A percentile compares a stretch with the other conserved stretches of the same genome.
These are phyloP conservation scores for Ustilago vetiveriae DNA, from an alignment of 1,284 basidiomycete genomes.

Conservation along the genomic window DNA sequence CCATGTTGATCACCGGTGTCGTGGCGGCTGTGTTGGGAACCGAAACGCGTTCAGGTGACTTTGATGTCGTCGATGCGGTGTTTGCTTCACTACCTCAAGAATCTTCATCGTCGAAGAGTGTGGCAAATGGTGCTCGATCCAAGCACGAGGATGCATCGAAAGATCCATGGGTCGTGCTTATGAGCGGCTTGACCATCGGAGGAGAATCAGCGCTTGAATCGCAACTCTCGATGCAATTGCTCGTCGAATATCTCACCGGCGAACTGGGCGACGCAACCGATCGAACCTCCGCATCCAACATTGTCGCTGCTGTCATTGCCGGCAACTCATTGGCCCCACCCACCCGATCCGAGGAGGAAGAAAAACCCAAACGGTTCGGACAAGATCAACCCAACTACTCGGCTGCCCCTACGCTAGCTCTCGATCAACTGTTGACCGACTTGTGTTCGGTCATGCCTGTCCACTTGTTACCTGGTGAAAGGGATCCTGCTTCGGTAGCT, in stretches of 20 bases:
- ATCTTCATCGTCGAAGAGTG: constrained; percentile 1
- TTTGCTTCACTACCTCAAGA: constrained; percentile 73
- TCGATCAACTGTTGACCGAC: constrained; percentile 79
- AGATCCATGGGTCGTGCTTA: constrained; percentile 56
- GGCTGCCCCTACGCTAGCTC: constrained; percentile 68
- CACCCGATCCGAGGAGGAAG: constrained; percentile 33
- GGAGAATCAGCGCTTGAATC: constrained; percentile 64
- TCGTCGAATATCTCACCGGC: constrained; percentile 81
- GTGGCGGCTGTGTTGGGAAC: constrained; percentile 88
- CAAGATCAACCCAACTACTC: constrained; percentile 40
- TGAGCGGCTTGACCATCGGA: constrained; percentile 69
- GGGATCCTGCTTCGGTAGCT: constrained; percentile 86
- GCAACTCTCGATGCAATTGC: constrained; percentile 51
- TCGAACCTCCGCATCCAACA: constrained; percentile 21
- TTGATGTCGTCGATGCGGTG: constrained; percentile 91
- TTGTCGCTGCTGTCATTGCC: constrained; percentile 54
- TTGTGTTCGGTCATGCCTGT: constrained; percentile 70
- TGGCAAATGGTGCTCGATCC: neutral
- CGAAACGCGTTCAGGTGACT: constrained; percentile 88
- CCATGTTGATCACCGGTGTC: constrained; percentile 69
- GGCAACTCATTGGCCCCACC: constrained; percentile 53
- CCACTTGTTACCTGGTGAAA: constrained; percentile 81
- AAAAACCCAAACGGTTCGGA: constrained; percentile 38
- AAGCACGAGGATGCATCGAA: constrained; percentile 3
- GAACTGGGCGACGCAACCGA: constrained; percentile 76